Evolutionary conservation across 805 yeast genomes (phyloP).

Genomic region (Yamadazyma nakazawae): DNA sequence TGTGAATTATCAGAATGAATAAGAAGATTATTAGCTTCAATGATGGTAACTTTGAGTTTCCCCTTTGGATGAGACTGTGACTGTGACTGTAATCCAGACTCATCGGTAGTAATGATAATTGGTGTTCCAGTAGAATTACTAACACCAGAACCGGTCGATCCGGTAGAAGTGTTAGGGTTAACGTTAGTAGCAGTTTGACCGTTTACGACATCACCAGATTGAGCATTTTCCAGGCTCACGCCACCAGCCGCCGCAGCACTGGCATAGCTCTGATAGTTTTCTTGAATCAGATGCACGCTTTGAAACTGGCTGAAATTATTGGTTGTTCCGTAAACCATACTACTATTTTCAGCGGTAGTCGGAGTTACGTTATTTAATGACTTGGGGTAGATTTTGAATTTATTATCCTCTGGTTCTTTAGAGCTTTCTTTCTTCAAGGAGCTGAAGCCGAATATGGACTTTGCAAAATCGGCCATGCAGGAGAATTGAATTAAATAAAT

Average conservation of each 20-base stretch:
- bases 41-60: constrained; percentile 72
- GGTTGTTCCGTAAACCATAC: constrained; percentile 59
- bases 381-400: constrained; percentile 24
- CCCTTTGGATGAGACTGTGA: constrained; percentile 61
- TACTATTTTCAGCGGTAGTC: constrained; percentile 67
- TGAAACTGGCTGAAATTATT: constrained; percentile 10
- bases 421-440: constrained; percentile 26
- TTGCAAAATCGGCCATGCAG: constrained; percentile 44
- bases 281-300: constrained; percentile 9
- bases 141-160: neutral
- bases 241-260: neutral
- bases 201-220: neutral
- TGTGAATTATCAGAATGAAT: constrained; percentile 55
- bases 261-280: constrained; percentile 6
- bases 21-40: constrained; percentile 71
- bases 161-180: neutral
- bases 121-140: constrained; percentile 10
- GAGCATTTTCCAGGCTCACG: neutral
- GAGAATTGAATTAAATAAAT: neutral
- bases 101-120: constrained; percentile 39
- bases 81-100: constrained; percentile 30
- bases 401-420: neutral
- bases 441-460: constrained; percentile 41
- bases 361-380: constrained; percentile 35
- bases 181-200: neutral